A percentile compares a stretch with the other conserved stretches of the same genome.
phyloP scores from a whole-genome alignment of 441 rosid genomes.

The Lepidium campestre region DNA sequence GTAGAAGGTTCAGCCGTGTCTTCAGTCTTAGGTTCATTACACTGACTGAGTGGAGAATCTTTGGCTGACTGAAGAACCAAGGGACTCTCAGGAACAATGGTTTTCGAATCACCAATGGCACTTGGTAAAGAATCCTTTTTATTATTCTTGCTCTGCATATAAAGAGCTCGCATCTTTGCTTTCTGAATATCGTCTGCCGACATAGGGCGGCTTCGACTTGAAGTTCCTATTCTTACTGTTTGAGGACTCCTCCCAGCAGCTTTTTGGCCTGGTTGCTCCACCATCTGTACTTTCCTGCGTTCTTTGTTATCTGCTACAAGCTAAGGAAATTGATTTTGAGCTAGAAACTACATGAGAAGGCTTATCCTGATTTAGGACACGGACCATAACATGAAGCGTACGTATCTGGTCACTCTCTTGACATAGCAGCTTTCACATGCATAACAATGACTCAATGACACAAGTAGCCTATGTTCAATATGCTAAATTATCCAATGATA shows the following conservation, averaged over 20 bases:
- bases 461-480: slow-evolving; percentile 2
- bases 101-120: slow-evolving; percentile 42
- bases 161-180: slow-evolving; percentile 86
- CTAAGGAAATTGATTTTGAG: slow-evolving; percentile 46
- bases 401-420: neutral
- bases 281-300: slow-evolving; percentile 91
- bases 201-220: slow-evolving; percentile 82
- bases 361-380: neutral
- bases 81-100: slow-evolving; percentile 37
- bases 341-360: neutral
- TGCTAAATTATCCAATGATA: slow-evolving; percentile 2
- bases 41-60: slow-evolving; percentile 22
- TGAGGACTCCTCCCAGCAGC: slow-evolving; percentile 65
- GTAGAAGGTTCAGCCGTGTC: slow-evolving; percentile 15
- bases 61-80: slow-evolving; percentile 27
- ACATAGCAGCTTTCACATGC: slow-evolving; percentile 8
- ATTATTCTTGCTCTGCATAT: slow-evolving; percentile 76
- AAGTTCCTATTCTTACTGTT: slow-evolving; percentile 46
- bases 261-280: slow-evolving; percentile 96
- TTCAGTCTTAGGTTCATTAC: slow-evolving; percentile 21
- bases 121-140: slow-evolving; percentile 45
- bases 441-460: neutral
- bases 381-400: neutral
- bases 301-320: slow-evolving; percentile 69
- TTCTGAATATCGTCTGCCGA: slow-evolving; percentile 98